These are phyloP conservation scores for Talaromyces sp. DNA, from an alignment of 2,329 filamentous ascomycete species.

Conservation along the genomic window DNA sequence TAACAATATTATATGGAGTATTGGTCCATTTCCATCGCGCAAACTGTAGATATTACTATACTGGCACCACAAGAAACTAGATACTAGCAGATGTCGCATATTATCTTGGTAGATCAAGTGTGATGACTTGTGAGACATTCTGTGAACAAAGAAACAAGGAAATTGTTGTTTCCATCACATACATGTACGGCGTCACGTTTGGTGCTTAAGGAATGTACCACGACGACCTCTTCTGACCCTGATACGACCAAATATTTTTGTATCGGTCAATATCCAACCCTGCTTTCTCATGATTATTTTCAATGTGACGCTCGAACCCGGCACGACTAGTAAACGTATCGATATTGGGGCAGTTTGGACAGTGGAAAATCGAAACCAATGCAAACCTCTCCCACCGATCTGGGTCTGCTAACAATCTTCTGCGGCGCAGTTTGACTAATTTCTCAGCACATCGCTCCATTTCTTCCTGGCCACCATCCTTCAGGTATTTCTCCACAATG, in stretches of 20 bases:
- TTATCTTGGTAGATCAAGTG: neutral
- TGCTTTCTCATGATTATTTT: neutral
- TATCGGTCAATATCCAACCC: neutral
- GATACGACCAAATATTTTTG: neutral
- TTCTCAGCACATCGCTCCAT: conserved; percentile 3
- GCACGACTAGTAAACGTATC: neutral
- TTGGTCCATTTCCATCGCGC: too few species aligned
- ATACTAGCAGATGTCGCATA: too few species aligned
- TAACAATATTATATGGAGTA: too few species aligned
- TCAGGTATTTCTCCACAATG: neutral
- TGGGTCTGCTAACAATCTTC: neutral
- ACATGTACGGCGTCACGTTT: neutral
- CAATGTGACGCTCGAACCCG: neutral
- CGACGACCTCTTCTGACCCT: neutral
- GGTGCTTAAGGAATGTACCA: neutral
- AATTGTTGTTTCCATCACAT: neutral
- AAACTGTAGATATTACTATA: too few species aligned
- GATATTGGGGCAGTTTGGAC: neutral
- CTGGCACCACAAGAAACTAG: too few species aligned
- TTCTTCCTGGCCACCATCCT: conserved; percentile 1
- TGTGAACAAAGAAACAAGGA: neutral
- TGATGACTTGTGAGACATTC: neutral
- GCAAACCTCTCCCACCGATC: conserved; percentile 6
- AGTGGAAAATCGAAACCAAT: neutral
- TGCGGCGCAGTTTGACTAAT: conserved; percentile 2